Evolutionary conservation across 192 early-diverging fungal genomes (phyloP), one percentile per base, ranked within the genome.

Genomic region (Coemansia asiatica): DNA sequence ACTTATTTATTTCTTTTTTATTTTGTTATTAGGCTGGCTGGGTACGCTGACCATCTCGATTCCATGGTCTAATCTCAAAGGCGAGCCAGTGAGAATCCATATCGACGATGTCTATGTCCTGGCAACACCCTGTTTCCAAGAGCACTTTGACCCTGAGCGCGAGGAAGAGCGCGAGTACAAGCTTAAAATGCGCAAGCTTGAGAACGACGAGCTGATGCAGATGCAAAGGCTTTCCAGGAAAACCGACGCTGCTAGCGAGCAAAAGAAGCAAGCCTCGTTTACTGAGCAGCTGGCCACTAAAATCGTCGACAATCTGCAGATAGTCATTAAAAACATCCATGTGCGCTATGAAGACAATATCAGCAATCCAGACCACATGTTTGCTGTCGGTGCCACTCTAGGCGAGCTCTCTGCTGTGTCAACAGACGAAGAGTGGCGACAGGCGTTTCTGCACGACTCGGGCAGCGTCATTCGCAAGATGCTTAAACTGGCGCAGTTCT

Each of bases 61-160:
- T 57, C 96, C 97, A 8, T 99, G 97, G 97, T 90, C 87, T 3
- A 96, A 99, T 78, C 82, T 99, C 59, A 97, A 94, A 70, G 91
- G 90, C 76, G 91, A 94, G 76, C 95, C 97, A 0, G 92, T 98
- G 35, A 89, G 91, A 57, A 85, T 96, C 61, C 80, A 86, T 48
- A 90, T 99, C 67, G 91, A 94, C 67, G 86, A 97, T 64, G 90
- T 96, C 13, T 96, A 89, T 72, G 69, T 98, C 0, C 74, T 98
- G 12, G 96, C 95, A 23, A 87, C 85, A 25, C 97, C 95, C 13
- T 89, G 90, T 38, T 89, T 90, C 50, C 79, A 85, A 35, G 87
- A 89, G 47, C 84, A 95, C 82, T 91, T 94, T 79, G 90, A 97
- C 62, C 85, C 91, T 2, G 86, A 90, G 31, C 89, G 93, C 40